Percentiles rank a stretch among this genome's conserved stretches.
Conservation (phyloP, 176 grass and related monocot species). For the Rhynchospora pubera region DNA sequence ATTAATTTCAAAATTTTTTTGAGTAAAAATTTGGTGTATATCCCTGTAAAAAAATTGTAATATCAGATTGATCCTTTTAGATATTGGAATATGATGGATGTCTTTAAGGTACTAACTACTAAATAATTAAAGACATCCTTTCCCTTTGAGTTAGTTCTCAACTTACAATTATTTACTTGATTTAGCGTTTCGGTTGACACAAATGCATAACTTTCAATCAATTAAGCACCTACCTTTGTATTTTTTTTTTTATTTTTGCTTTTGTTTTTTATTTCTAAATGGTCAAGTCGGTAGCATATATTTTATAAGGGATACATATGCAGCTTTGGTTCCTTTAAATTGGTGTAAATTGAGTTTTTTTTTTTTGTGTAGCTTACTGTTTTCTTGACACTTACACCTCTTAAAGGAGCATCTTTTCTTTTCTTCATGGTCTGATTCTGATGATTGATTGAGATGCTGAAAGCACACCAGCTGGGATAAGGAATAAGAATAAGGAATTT, state of each 20-base stretch:
- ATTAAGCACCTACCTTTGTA: neutral
- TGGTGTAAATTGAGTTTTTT: neutral
- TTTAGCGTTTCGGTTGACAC: neutral
- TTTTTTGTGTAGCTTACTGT: neutral
- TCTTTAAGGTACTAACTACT: too few relatives aligned
- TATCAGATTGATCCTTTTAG: constrained; percentile 19
- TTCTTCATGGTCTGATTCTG: neutral
- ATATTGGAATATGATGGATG: too few relatives aligned
- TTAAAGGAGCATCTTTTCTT: neutral
- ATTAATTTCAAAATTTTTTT: neutral
- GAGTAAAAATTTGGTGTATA: constrained; percentile 21
- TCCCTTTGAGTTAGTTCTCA: neutral
- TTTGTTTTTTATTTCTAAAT: neutral
- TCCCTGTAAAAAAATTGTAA: constrained; percentile 25
- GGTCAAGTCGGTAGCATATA: neutral
- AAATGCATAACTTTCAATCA: neutral
- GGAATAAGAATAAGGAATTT: too few relatives aligned
- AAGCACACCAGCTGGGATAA: neutral
- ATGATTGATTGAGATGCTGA: neutral
- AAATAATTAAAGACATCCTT: too few relatives aligned
- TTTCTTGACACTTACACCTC: neutral
- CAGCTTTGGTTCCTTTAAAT: neutral
- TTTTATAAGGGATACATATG: neutral
- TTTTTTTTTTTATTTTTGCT: neutral
- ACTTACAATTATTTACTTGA: too few relatives aligned